Percentiles rank a stretch among this genome's conserved stretches.
Conservation (phyloP, 805 yeast genomes). For the Saccharomycopsis capsularis region DNA sequence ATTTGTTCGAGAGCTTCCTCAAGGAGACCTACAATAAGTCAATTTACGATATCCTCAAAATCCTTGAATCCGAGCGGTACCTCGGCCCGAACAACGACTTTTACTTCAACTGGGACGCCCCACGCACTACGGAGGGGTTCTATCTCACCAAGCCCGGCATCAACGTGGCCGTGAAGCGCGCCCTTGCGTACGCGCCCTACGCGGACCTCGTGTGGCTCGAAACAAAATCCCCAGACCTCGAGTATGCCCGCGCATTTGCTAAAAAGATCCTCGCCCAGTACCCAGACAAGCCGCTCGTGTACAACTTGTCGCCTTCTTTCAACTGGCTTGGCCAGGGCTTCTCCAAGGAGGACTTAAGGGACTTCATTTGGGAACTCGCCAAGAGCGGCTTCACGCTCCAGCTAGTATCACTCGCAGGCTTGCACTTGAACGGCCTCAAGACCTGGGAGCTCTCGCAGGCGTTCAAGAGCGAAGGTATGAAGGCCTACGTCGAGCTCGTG, state of each 20-base stretch:
- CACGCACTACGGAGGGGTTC: constrained; percentile 53
- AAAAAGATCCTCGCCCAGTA: constrained; percentile 36
- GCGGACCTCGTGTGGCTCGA: constrained; percentile 58
- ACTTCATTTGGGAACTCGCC: constrained; percentile 48
- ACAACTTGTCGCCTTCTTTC: constrained; percentile 54
- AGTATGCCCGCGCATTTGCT: constrained; percentile 44
- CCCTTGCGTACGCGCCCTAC: constrained; percentile 48
- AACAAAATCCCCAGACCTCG: constrained; percentile 50
- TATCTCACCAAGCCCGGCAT: constrained; percentile 43
- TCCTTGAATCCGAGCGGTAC: constrained; percentile 14
- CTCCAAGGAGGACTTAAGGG: constrained; percentile 36
- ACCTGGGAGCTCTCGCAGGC: constrained; percentile 44
- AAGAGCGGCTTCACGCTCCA: constrained; percentile 52
- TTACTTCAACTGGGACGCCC: constrained; percentile 52
- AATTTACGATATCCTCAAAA: constrained; percentile 12
- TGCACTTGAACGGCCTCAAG: constrained; percentile 46
- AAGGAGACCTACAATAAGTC: constrained; percentile 24
- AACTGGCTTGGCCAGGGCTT: constrained; percentile 57
- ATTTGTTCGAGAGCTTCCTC: constrained; percentile 27
- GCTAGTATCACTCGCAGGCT: constrained; percentile 53
- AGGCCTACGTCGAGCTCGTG: constrained; percentile 47
- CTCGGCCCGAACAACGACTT: constrained; percentile 25
- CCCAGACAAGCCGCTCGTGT: constrained; percentile 52
- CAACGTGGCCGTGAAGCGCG: constrained; percentile 48
- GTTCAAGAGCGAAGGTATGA: constrained; percentile 49